Evolutionary conservation across 352 stramenopile species (phyloP), one percentile per base, ranked within the genome.

Genomic region (Phytophthora niederhauseri): DNA sequence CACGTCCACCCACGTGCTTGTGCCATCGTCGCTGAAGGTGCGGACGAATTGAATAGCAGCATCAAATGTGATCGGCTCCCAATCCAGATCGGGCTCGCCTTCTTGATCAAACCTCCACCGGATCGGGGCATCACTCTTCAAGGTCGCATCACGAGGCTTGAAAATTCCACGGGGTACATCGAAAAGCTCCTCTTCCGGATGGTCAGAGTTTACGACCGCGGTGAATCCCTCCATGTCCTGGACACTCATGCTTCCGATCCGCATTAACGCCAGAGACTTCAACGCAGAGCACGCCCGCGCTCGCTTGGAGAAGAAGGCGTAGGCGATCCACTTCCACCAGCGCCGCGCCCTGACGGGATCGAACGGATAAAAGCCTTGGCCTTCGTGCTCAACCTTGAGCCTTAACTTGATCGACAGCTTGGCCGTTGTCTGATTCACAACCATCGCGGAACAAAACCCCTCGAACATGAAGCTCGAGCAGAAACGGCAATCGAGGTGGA

Each of bases 241-340:
- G 5, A 24, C 28, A 31, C 28, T 34, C 20, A 64, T 57, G 7
- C 45, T 57, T 19, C 12, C n/a, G 41, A 64, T 57, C 4, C 34
- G 17, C 6, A 48, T 30, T 6, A 64, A n/a, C 17, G 45, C 57
- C 12, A 57, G 57, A 0, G 57, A 57, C 38, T 57, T 22, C 19
- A 57, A n/a, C 2, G 43, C 31, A 8, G 56, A 48, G 38, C 20
- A 64, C 28, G 24, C 57, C 7, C 46, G 45, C 12, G 57, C 45
- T 50, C 57, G 43, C n/a, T 56, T 64, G 17, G 57, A 64, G 46
- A 64, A 64, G 7, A 57, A 45, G 0, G 57, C 12, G 15, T 64
- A 64, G 6, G 26, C 57, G 8, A 38, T 38, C 31, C 8, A 38
- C 12, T 9, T 14, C 8, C 30, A 34, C 30, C 30, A 34, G 8